Conservation (phyloP, 345 rosid species). For the Eucalyptus pauciflora region DNA sequence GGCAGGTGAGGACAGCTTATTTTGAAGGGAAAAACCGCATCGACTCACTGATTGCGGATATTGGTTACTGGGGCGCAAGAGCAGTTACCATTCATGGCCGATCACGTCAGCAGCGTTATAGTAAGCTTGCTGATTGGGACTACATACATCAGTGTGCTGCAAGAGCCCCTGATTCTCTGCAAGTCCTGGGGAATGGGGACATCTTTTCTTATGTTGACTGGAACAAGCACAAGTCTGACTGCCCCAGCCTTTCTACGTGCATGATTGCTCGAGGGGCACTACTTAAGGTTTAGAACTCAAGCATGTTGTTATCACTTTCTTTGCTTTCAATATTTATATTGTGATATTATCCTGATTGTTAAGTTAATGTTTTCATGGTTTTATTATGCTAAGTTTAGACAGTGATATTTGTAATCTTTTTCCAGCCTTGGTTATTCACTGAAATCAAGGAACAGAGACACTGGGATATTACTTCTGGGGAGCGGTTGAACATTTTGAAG, state of each 20-base stretch:
- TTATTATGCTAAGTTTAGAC: background rate
- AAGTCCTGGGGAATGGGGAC: constrained; percentile 88
- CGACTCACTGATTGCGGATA: constrained; percentile 66
- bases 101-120: constrained; percentile 87
- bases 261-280: constrained; percentile 97
- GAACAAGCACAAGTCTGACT: constrained; percentile 67
- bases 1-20: constrained; percentile 78
- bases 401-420: background rate
- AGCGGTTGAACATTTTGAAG: constrained; percentile 73
- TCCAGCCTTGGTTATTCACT: constrained; percentile 97
- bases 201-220: constrained; percentile 72
- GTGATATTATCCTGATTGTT: background rate
- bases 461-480: constrained; percentile 88
- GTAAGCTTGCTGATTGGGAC: constrained; percentile 92
- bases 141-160: constrained; percentile 62
- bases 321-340: background rate
- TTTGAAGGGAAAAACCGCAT: constrained; percentile 75
- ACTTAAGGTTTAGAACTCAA: constrained; percentile 40
- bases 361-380: background rate
- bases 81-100: constrained; percentile 91
- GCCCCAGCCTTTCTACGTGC: constrained; percentile 69
- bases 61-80: constrained; percentile 76
- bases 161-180: constrained; percentile 49
- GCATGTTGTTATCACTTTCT: background rate
- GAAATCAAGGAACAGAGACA: constrained; percentile 95